Conservation (phyloP, 2,329 filamentous ascomycete species). For the Monosporascus ibericus region DNA sequence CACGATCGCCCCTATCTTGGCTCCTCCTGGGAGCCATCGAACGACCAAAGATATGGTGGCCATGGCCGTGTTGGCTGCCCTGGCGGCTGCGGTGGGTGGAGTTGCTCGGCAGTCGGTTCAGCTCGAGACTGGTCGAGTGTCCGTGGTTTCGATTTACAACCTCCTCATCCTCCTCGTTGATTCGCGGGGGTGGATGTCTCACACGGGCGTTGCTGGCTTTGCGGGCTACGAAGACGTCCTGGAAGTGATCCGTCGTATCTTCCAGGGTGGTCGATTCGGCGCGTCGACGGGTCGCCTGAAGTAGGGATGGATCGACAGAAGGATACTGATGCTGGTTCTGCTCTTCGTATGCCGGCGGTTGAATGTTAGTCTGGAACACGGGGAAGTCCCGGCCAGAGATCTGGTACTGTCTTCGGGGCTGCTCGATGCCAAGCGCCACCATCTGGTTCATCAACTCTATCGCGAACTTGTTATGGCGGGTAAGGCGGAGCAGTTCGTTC, state of each 20-base stretch:
- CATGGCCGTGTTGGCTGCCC: neutral
- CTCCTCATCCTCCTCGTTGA: slow-evolving; percentile 16
- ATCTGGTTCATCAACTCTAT: slow-evolving; percentile 85
- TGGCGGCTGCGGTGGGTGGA: neutral
- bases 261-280: slow-evolving; percentile 17
- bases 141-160: neutral
- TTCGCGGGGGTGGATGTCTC: slow-evolving; percentile 15
- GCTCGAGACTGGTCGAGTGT: neutral
- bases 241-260: slow-evolving; percentile 32
- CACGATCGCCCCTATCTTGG: neutral
- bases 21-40: neutral
- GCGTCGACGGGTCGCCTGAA: slow-evolving; percentile 20
- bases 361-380: slow-evolving; percentile 43
- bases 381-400: slow-evolving; percentile 63
- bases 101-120: neutral
- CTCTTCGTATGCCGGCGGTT: slow-evolving; percentile 25
- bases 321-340: slow-evolving; percentile 5
- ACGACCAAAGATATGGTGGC: neutral
- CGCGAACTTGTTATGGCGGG: slow-evolving; percentile 89
- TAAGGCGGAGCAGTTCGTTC: slow-evolving; percentile 84
- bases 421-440: slow-evolving; percentile 77
- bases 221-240: slow-evolving; percentile 40
- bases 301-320: slow-evolving; percentile 17
- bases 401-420: slow-evolving; percentile 67
- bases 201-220: slow-evolving; percentile 16